Base-by-base conservation (phyloP, 2,329 filamentous ascomycete species). In the Volutella citrinella region DNA sequence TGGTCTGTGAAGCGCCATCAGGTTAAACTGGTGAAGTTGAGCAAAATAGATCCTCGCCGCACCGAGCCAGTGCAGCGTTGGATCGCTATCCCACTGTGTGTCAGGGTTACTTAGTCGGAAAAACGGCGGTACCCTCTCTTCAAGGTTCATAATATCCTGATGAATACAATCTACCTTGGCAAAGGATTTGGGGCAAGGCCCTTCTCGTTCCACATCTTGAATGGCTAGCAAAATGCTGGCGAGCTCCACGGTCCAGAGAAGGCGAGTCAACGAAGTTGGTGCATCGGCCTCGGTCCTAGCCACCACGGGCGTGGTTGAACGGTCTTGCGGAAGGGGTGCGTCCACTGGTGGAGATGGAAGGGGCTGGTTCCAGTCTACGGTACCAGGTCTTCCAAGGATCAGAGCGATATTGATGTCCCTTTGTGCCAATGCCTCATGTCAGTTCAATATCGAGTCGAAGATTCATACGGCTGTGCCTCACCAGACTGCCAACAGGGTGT, bases 1-100 rank as follows among this genome's bases (percentile, higher is more conserved):
- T 0, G 77, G 76, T 16, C 78, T 66, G 41, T 82, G 78, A 23
- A 82, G 61, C 5, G 74, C 76, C 61, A 82, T 76, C 30, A 76
- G 56, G 37, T 73, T 69, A 49, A 81, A 78, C 1, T 69, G 61
- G 10, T 66, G 56, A 6, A 72, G 51, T 45, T 76, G 72, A 11
- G 71, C 68, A 30, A 72, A 51, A 30, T 66, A 63, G 36, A 65
- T 59, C 23, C 74, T 60, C n/a, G 63, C 60, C 31, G 59, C 51
- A 10, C 61, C 61, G 22, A 82, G 51, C 76, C 77, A 80, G 34
- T 61, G 57, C 40, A 69, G 70, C n/a, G 70, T 67, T 1, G 72
- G 67, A n/a, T 69, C 52, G 12, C 63, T 46, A 39, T 82, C 78
- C 57, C 72, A 82, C 3, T 66, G 64, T 9, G 66, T 76, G 46